A percentile compares a stretch with the other conserved stretches of the same genome.
Conservation (phyloP, 2,329 filamentous ascomycete species). For the Pezicula neosporulosa region DNA sequence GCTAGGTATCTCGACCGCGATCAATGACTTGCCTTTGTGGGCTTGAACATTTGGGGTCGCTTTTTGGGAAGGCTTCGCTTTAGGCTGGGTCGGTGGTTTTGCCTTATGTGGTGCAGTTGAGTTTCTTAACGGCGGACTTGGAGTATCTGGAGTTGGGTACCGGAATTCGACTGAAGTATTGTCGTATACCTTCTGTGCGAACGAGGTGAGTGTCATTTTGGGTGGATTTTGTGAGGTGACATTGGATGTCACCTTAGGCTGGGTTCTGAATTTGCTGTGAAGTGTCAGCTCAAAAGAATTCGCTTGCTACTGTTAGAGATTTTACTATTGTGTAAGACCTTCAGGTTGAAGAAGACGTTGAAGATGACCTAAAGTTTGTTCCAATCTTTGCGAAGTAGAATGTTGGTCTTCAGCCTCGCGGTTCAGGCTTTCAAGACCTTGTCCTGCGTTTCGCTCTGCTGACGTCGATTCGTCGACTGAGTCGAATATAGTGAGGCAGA, state of each 20-base stretch:
- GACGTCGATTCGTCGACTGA: no score
- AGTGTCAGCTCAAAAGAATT: constrained; percentile 23
- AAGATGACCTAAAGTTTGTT: constrained; percentile 71
- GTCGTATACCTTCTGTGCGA: constrained; percentile 28
- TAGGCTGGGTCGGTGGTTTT: constrained; percentile 12
- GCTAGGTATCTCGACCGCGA: constrained; percentile 1
- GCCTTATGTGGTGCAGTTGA: constrained; percentile 7
- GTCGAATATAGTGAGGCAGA: constrained; percentile 49
- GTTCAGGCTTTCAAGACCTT: constrained; percentile 65
- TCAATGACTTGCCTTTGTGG: constrained; percentile 9
- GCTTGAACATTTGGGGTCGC: constrained; percentile 3
- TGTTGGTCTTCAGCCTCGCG: constrained; percentile 58
- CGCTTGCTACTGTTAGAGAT: background rate
- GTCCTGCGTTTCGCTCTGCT: constrained; percentile 50
- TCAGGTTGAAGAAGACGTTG: constrained; percentile 69
- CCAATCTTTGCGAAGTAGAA: constrained; percentile 61
- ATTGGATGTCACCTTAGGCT: constrained; percentile 28
- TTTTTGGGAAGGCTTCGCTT: constrained; percentile 6
- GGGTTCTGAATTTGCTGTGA: constrained; percentile 54
- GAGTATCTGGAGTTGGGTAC: constrained; percentile 17
- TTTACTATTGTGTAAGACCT: constrained; percentile 58
- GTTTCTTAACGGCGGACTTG: constrained; percentile 7
- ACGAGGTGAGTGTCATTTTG: constrained; percentile 22
- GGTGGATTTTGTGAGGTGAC: constrained; percentile 7
- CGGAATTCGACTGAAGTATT: constrained; percentile 24